Conservation (phyloP, 768 basidiomycete species). For the Naganishia vaughanmartiniae region DNA sequence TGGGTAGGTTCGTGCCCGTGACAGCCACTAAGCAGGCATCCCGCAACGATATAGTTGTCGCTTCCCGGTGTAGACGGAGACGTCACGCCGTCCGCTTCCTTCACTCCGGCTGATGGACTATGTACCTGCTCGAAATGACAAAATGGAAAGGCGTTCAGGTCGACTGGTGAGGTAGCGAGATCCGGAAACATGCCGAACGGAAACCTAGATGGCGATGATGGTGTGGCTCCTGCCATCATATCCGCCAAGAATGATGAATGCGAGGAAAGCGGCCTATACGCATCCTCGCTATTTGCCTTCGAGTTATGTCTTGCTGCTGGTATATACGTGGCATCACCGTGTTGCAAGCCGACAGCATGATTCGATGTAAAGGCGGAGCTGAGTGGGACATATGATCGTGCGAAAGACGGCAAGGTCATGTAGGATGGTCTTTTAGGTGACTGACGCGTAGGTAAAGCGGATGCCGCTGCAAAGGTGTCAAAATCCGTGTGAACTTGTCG, state of each 20-base stretch:
- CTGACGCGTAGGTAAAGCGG: neutral
- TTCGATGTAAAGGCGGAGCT: neutral
- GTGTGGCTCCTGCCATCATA: neutral
- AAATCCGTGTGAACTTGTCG: neutral
- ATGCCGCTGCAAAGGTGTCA: neutral
- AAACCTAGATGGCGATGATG: neutral
- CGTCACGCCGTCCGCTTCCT: neutral
- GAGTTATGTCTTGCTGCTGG: neutral
- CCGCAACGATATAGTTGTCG: conserved; percentile 11
- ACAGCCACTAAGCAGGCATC: conserved; percentile 16
- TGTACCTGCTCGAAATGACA: conserved; percentile 22
- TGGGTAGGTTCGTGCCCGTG: conserved; percentile 4
- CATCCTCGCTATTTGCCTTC: neutral
- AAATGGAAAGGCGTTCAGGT: conserved; percentile 1
- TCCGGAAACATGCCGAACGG: conserved; percentile 7
- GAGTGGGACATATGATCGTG: neutral
- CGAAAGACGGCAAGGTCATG: conserved; percentile 1
- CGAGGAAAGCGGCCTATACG: neutral
- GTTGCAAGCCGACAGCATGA: neutral
- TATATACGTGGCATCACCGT: neutral
- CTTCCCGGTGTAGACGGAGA: neutral
- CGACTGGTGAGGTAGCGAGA: neutral
- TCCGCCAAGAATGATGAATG: neutral
- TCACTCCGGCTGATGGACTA: neutral
- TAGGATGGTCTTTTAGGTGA: conserved; percentile 7